Evolutionary conservation across 805 yeast genomes (phyloP), one percentile per base, ranked within the genome.

Genomic region (Metschnikowia orientalis): DNA sequence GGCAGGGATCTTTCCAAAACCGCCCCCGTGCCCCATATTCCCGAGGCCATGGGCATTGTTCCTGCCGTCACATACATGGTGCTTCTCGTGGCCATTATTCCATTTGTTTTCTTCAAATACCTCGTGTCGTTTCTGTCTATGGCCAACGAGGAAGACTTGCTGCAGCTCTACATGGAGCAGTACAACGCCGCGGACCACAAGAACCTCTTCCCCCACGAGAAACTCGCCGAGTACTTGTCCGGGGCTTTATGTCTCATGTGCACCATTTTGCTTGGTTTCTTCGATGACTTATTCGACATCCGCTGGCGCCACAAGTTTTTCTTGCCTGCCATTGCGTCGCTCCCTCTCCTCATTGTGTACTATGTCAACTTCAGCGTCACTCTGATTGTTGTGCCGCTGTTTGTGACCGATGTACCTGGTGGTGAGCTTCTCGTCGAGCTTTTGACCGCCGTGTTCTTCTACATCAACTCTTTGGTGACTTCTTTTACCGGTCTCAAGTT

Each of bases 241-340:
- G 94, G 94, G 4, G 67, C 90, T 7, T 61, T 92, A 39, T 86
- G 95, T 40, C 60, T 92, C 29, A 87, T 87, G 59, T 76, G 87
- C 44, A 89, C 92, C 56, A 71, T 88, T 10, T 63, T 92, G 26
- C 65, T 92, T 26, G 98, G 98, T 0, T 69, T 92, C 18, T 82
- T 94, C 29, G 98, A 92, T 58, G 98, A 92, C 63, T 68, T 92
- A 48, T 92, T 92, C 53, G 99, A 92, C 58, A 78, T 92, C 42
- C 73, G 95, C 47, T 92, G 99, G 99, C 72, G 99, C 53, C 95
- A 92, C 63, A 92, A 92, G 67, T 87, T 92, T 62, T 87, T 92
- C 50, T 55, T 92, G 45, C 99, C 99, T 0, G 95, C 95, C 0
- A 77, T 92, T 34, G 96, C 96, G 0, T 80, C 95, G 2, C 77